phyloP scores from a whole-genome alignment of 768 basidiomycete genomes.

The Galerina marginata region DNA sequence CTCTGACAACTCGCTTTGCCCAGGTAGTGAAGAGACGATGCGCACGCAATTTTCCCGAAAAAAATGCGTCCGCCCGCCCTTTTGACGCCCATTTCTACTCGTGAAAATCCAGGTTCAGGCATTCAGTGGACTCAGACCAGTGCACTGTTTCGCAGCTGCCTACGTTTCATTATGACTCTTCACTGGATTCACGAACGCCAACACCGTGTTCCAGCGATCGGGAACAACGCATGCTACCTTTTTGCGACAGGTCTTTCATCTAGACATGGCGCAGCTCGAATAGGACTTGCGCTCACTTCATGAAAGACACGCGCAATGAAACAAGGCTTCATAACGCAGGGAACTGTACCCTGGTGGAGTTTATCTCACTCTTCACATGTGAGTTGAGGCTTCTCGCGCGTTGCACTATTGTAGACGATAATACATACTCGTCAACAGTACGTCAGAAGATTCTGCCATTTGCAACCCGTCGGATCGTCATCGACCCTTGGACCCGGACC shows the following conservation, averaged over 20 bases:
- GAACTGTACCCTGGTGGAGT: constrained; percentile 7
- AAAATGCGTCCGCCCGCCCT: neutral
- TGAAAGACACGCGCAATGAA: constrained; percentile 22
- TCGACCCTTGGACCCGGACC: constrained; percentile 19
- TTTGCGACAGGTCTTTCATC: constrained; percentile 16
- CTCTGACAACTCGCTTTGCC: neutral
- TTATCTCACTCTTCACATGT: constrained; percentile 13
- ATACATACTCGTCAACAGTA: constrained; percentile 17
- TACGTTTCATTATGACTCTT: neutral
- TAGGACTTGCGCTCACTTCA: constrained; percentile 15
- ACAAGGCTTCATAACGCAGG: constrained; percentile 15
- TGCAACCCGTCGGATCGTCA: constrained; percentile 18
- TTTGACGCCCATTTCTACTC: constrained; percentile 3
- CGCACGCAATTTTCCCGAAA: neutral
- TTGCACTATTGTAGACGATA: neutral
- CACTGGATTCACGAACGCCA: neutral
- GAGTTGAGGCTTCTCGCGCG: constrained; percentile 14
- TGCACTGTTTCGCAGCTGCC: too few species aligned
- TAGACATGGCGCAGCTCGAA: constrained; percentile 8
- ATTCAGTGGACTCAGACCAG: too few species aligned
- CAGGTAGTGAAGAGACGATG: neutral
- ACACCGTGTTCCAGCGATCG: constrained; percentile 19
- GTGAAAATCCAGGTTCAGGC: too few species aligned
- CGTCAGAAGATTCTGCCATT: constrained; percentile 24
- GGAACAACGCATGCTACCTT: constrained; percentile 13